Evolutionary conservation across 129 eudicot genomes (phyloP), one percentile per base, ranked within the genome.

Genomic region (Flaveria sonorensis): DNA sequence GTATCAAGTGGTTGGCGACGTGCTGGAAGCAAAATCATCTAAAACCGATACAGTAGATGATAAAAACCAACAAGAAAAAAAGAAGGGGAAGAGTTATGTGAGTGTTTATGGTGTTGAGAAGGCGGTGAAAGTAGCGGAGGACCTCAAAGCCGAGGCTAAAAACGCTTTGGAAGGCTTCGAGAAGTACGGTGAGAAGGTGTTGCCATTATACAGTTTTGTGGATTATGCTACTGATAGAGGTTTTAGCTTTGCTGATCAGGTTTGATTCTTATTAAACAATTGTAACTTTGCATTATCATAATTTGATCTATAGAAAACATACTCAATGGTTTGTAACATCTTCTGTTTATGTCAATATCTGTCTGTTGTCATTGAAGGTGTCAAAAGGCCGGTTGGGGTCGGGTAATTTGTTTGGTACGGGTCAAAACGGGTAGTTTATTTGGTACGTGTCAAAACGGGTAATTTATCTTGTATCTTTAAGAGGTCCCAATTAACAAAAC

Each of bases 141-240:
- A 91, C 47, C 81, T 93, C 21, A 72, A 96, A 79, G 87, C 53
- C 1, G 86, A 89, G 60, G 98, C 98, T 2, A 91, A 91, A 86
- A 84, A 57, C 55, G 96, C 83, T 77, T 82, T 93, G 80, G 96
- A 89, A 70, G 89, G 93, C 7, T 80, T 93, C 30, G 89, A 87
- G 69, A 93, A 93, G 76, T 91, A 88, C 62, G 98, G 98, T 16
- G 98, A 93, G 10, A 91, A 77, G 75, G 91, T 91, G 68, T 20
- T 84, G 20, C 97, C 98, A 0, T 81, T 93, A 19, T 93, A 90
- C 70, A 91, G 97, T 82, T 93, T 93, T 71, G 90, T 93, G 14
- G 98, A 93, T 81, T 93, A 87, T 86, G 98, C 98, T 52, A 92
- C 81, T 15, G 96, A 91, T 63, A 87, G 98, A 86, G 86, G 93